Base-by-base conservation (phyloP, 257 asterid species). In the Voacanga thouarsii region DNA sequence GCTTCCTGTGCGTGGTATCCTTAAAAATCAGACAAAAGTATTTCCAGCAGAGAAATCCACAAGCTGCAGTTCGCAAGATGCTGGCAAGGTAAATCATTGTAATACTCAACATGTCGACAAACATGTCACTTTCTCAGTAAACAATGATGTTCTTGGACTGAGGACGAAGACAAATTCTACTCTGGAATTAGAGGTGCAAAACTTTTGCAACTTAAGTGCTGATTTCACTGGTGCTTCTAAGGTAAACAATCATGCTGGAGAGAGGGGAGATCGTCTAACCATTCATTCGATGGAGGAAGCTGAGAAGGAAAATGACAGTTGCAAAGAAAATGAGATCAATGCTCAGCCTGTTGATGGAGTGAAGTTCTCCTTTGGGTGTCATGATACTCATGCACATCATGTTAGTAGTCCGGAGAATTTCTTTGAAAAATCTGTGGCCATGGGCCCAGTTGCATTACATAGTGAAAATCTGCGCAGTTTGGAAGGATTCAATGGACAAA, bases 71-170 rank as follows among this genome's bases (percentile, higher is more conserved):
- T 81, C 80, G 75, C 81, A 76, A 56, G 83, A 79, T 83, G 65
- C 81, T 72, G 61, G 45, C 69, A 80, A 66, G 23, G 64, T 64
- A 75, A 86, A 76, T 81, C 23, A 47, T 3, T 64, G 67, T 57
- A 63, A 79, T 55, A 15, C 74, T 53, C 86, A 77, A 44, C 76
- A 80, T 83, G 83, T 53, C 56, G 55, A 84, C 72, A 87, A 79
- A 70, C 89, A 85, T 7, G 89, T 82, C 77, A 78, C 81, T 77
- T 87, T 89, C 84, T 84, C 89, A 39, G 80, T 84, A 71, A 80
- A 79, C 43, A 83, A 87, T 66, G 86, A 82, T 66, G 73, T 79
- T 72, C 81, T 61, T 67, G 76, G 74, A 63, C 70, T 61, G 41
- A 80, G 70, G 59, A 76, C 79, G 73, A 80, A 78, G 64, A 61